A percentile compares a stretch with the other conserved stretches of the same genome.
Conservation (phyloP, 352 stramenopile species). For the Globisporangium ultimum region DNA sequence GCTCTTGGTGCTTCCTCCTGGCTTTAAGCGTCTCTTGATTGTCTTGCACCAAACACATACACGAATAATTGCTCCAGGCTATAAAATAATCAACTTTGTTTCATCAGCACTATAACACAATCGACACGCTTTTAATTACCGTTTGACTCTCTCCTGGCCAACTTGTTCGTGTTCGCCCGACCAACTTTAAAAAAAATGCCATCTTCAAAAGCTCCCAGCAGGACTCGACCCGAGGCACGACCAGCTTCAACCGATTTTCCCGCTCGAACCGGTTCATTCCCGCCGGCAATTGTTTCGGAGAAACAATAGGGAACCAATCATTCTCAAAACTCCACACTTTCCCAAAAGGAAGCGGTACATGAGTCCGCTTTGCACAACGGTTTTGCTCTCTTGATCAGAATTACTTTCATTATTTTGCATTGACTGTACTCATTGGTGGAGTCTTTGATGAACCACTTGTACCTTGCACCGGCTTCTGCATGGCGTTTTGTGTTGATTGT, state of each 20-base stretch:
- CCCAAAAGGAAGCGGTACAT: conserved; percentile 7
- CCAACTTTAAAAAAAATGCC: conserved; percentile 1
- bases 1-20: not conserved
- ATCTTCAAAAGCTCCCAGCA: not conserved
- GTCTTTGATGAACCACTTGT: conserved; percentile 76
- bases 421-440: conserved; percentile 84
- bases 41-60: not conserved
- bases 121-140: not conserved
- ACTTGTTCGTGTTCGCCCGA: not conserved
- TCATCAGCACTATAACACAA: conserved; percentile 10
- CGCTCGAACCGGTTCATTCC: not conserved
- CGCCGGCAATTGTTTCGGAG: not conserved
- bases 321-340: conserved; percentile 14
- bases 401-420: conserved; percentile 72
- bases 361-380: conserved; percentile 12
- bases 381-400: conserved; percentile 17
- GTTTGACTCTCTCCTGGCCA: not conserved
- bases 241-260: not conserved
- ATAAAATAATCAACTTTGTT: conserved; percentile 16
- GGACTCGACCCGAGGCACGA: not conserved
- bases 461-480: conserved; percentile 73
- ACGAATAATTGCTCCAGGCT: not conserved
- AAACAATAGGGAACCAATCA: not conserved
- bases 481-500: conserved; percentile 43
- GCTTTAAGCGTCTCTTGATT: not conserved